Evolutionary conservation across 495 filamentous ascomycete species (phyloP), one percentile per base, ranked within the genome.

Genomic region (Hypoxylon lenormandii): DNA sequence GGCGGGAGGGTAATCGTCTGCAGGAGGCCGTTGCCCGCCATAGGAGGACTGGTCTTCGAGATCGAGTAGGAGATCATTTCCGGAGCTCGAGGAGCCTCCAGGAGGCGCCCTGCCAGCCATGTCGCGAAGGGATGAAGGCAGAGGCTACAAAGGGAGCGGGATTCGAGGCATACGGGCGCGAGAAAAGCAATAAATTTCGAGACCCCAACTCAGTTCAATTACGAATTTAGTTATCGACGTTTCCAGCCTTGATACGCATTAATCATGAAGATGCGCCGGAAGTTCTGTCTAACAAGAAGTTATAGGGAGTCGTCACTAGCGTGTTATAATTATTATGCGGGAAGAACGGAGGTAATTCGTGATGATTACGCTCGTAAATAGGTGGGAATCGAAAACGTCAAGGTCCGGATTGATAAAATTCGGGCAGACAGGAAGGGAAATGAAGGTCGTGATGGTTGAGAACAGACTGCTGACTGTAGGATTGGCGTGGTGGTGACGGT

Each of bases 11-110:
- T 95, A 89, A 77, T 97, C 92, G 75, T 89, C 90, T 56, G 91
- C 79, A 4, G 90, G 86, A 33, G 91, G 88, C 42, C 85, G 82
- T 71, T 90, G 87, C 13, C 92, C 92, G 75, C 86, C 89, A 77
- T 96, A 94, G 19, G 86, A 75, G 13, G 91, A 86, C 59, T 87
- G 85, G 23, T 88, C 83, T 48, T 90, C 89, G 64, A 94, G 83
- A 75, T 94, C 90, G 74, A 97, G 85, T 45, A 90, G 79, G 57
- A 93, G 86, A 76, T 93, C 91, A 74, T 88, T 82, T 77, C 83
- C 80, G 78, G 85, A 83, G 82, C 76, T 79, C 74, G 82, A 82
- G 78, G 84, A 81, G 80, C 79, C 85, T 80, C 85, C 86, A 73
- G 84, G 82, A 56, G 81, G 80, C 61, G 66, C 58, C 69, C 91